Percentiles rank a stretch among this genome's conserved stretches.
Evolutionary conservation across 805 yeast genomes (phyloP).

Genomic region (Starmerella roubikii): DNA sequence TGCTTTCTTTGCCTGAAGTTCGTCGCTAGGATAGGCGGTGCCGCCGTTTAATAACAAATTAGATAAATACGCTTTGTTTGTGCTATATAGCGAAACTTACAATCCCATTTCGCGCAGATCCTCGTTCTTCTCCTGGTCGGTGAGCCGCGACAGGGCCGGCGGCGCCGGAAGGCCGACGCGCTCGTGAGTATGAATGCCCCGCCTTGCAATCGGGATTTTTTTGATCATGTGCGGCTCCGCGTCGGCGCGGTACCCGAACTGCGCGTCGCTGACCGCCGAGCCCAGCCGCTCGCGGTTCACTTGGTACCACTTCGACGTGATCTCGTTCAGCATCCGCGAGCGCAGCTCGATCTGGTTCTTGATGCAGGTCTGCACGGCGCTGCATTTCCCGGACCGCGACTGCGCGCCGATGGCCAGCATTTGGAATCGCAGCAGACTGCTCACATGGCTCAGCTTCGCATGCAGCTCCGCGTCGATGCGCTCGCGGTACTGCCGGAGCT

Average conservation of each 20-base stretch:
- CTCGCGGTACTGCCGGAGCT: constrained; percentile 55
- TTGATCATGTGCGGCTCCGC: constrained; percentile 39
- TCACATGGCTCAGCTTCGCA: constrained; percentile 43
- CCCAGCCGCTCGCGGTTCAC: constrained; percentile 78
- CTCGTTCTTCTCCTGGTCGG: constrained; percentile 56
- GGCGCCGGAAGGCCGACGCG: constrained; percentile 52
- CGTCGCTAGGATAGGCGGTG: no score
- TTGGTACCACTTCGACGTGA: constrained; percentile 83
- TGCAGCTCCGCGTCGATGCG: constrained; percentile 64
- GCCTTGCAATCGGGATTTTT: constrained; percentile 51
- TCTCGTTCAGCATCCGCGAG: constrained; percentile 46
- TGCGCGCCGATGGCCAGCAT: constrained; percentile 66
- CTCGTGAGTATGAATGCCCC: constrained; percentile 60
- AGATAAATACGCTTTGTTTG: no score
- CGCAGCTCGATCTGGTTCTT: constrained; percentile 57
- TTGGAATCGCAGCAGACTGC: constrained; percentile 45
- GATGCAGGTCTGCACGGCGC: constrained; percentile 70
- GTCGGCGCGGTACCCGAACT: constrained; percentile 31
- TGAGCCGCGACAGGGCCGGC: constrained; percentile 49
- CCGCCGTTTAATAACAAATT: no score
- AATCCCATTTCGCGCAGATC: constrained; percentile 63
- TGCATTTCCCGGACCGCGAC: constrained; percentile 63
- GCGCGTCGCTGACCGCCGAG: constrained; percentile 50
- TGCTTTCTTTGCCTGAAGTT: no score
- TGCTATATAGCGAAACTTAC: no score